phyloP scores from a whole-genome alignment of 805 yeast genomes.

The Yarrowia sp. region DNA sequence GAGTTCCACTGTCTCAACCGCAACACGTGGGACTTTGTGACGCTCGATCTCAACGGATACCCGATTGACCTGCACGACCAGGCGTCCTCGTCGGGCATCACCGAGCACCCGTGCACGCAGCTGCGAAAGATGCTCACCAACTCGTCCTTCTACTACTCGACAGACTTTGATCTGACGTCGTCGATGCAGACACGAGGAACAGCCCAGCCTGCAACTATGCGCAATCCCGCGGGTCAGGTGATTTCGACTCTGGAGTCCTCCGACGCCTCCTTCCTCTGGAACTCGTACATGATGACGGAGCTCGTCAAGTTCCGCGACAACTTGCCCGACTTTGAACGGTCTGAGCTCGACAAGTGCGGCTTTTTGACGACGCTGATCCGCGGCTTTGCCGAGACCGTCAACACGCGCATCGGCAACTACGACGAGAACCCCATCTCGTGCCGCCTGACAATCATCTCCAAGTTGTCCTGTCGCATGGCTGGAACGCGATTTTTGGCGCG shows the following conservation, averaged over 20 bases:
- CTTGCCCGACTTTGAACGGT: slow-evolving; percentile 58
- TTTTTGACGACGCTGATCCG: slow-evolving; percentile 89
- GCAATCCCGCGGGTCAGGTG: slow-evolving; percentile 12
- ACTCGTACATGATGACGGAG: slow-evolving; percentile 83
- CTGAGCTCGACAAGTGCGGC: slow-evolving; percentile 66
- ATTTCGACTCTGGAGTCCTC: slow-evolving; percentile 45
- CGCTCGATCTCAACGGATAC: slow-evolving; percentile 64
- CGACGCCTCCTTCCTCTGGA: slow-evolving; percentile 95
- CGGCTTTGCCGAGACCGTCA: slow-evolving; percentile 84
- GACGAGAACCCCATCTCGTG: slow-evolving; percentile 39
- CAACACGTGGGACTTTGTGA: slow-evolving; percentile 76
- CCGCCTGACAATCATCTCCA: slow-evolving; percentile 74
- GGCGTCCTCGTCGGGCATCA: slow-evolving; percentile 33
- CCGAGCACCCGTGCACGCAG: slow-evolving; percentile 79
- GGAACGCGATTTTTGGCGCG: slow-evolving; percentile 94
- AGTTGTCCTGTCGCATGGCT: slow-evolving; percentile 96
- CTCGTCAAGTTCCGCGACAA: slow-evolving; percentile 71
- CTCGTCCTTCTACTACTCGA: slow-evolving; percentile 90
- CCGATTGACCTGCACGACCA: slow-evolving; percentile 48
- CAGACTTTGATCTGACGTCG: slow-evolving; percentile 90
- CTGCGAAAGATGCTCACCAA: slow-evolving; percentile 72
- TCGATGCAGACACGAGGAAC: slow-evolving; percentile 54
- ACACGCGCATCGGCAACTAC: slow-evolving; percentile 41
- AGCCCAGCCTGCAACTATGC: neutral
- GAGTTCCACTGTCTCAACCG: slow-evolving; percentile 78